Evolutionary conservation across 2,329 filamentous ascomycete species (phyloP).

Genomic region (Huntiella abstrusa): DNA sequence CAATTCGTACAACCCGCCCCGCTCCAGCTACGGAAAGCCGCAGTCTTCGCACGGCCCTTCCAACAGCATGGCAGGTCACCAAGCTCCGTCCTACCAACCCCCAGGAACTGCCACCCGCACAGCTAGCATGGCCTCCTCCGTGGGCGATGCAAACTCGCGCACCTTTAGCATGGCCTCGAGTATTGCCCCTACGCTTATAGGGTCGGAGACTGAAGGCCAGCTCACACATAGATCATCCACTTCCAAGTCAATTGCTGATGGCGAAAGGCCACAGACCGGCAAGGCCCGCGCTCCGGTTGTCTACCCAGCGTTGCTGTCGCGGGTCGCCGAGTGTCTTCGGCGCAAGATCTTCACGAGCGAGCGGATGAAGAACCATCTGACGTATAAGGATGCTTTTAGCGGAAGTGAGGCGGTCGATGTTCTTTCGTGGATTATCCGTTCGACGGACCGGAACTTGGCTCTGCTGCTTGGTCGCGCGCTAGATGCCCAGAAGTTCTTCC

Average conservation of each 20-base stretch:
- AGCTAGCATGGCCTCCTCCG: conserved; percentile 42
- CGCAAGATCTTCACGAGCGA: conserved; percentile 75
- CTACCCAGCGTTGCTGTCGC: conserved; percentile 84
- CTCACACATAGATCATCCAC: conserved; percentile 38
- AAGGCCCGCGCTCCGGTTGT: conserved; percentile 64
- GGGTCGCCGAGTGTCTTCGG: conserved; percentile 79
- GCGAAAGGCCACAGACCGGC: conserved; percentile 37
- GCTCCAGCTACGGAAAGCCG: conserved; percentile 20
- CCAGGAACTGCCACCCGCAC: conserved; percentile 38
- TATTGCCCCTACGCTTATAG: conserved; percentile 48
- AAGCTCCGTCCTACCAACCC: conserved; percentile 20
- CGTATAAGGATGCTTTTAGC: conserved; percentile 94
- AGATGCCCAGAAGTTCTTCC: conserved; percentile 97
- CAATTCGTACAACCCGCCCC: conserved; percentile 8
- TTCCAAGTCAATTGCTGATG: conserved; percentile 32
- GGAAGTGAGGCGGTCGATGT: conserved; percentile 91
- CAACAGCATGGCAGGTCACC: conserved; percentile 15
- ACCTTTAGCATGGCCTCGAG: conserved; percentile 91
- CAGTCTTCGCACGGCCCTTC: conserved; percentile 15
- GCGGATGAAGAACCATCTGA: conserved; percentile 86
- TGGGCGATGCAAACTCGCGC: conserved; percentile 30
- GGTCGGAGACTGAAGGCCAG: conserved; percentile 37
- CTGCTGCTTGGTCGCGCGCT: conserved; percentile 76
- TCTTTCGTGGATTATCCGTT: conserved; percentile 91
- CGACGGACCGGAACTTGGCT: conserved; percentile 85